Conservation (phyloP, 2,329 filamentous ascomycete species). For the Zymoseptoria pseudotritici region DNA sequence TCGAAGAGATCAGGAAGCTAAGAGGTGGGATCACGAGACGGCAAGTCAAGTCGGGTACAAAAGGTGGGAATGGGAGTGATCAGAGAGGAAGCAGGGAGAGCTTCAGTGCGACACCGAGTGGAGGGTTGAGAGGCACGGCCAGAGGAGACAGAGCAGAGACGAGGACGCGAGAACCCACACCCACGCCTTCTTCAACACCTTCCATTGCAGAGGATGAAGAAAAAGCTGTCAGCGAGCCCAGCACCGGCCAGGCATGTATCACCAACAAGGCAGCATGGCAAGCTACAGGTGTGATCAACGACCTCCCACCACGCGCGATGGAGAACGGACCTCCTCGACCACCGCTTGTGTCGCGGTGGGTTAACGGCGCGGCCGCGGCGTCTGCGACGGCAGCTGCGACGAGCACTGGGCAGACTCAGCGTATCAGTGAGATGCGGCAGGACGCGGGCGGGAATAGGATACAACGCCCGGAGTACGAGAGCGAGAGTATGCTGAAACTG, state of each 20-base stretch:
- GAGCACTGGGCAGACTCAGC: conserved; percentile 21
- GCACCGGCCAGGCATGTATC: conserved; percentile 16
- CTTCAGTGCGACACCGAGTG: background rate
- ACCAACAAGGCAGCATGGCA: conserved; percentile 66
- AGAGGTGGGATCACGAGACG: conserved; percentile 79
- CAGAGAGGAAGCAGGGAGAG: background rate
- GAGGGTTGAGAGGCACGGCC: background rate
- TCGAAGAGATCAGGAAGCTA: conserved; percentile 78
- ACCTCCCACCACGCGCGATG: conserved; percentile 45
- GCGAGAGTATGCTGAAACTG: conserved; percentile 41
- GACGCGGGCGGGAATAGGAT: conserved; percentile 19
- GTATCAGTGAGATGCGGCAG: conserved; percentile 23
- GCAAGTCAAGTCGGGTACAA: conserved; percentile 55
- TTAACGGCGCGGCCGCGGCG: background rate
- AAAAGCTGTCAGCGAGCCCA: background rate
- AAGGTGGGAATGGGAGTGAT: conserved; percentile 8
- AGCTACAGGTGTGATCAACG: conserved; percentile 69
- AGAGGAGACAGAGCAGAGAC: conserved; percentile 6
- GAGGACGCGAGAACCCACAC: background rate
- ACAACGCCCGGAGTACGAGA: conserved; percentile 50
- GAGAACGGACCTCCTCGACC: background rate
- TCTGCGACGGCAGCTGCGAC: conserved; percentile 2
- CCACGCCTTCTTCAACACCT: background rate
- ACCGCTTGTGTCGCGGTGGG: background rate
- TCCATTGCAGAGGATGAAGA: background rate